Evolutionary conservation across 768 basidiomycete genomes (phyloP), one percentile per base, ranked within the genome.

Genomic region (Termitomyces sp.): DNA sequence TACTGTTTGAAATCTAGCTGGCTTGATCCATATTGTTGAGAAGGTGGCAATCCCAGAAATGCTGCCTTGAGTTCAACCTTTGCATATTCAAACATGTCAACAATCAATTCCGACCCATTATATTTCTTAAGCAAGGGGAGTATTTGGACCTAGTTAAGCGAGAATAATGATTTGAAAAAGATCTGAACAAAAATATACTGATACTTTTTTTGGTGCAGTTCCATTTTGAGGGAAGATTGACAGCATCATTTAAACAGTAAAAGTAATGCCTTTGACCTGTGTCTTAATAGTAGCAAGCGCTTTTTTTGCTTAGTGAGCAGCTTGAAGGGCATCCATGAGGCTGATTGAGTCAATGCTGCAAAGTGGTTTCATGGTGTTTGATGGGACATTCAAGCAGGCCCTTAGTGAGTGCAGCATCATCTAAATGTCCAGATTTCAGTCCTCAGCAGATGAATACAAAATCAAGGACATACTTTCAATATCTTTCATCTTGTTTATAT

Each of bases 11-110:
- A 58, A 27, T 56, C 29, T 8, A 48, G 29, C 27, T 39, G 26
- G 24, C 32, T 36, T 31, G 36, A 22, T 22, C 8, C 26, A 43
- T 12, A 42, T 14, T 51, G 34, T 14, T 39, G 39, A 34, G 27
- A 18, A 27, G 48, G 48, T 27, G 48, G 31, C 31, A 9, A 46
- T 42, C 20, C 22, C 20, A 43, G 12, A 43, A 43, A 43, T 24
- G 42, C 42, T 24, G 42, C 44, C 51, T 53, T 54, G 4, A 52
- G 34, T 37, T 58, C 57, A 7, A 42, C 29, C 18, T 53, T 58
- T 3, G 57, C 49, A 44, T 58, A 44, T 34, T 57, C 37, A 39
- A 57, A 57, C 20, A 57, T 31, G 26, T 52, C 49, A n/a, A 42
- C 22, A 26, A 42, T 31, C 10, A 7, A 49, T 24, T 58, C 50